Base-by-base conservation (phyloP, 2,329 filamentous ascomycete species). In the Fusarium cyanostomum region DNA sequence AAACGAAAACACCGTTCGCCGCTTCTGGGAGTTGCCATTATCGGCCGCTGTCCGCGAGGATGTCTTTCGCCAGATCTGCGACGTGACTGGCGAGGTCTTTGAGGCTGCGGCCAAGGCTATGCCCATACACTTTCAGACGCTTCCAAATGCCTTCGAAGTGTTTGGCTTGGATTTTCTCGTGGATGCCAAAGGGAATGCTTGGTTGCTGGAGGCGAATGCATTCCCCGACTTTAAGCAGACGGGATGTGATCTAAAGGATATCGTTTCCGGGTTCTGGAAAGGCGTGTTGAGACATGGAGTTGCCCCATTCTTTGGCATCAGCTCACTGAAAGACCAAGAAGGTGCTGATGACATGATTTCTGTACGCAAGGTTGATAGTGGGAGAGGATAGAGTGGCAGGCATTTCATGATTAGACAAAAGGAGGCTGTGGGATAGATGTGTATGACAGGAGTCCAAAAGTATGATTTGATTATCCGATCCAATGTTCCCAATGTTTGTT, bases 141-240 rank as follows among this genome's bases (percentile, higher is more conserved):
- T 97, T 44, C 88, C 89, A 1, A 94, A 96, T 74, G 92, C 90
- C 0, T 98, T 98, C 73, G 95, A 99, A 80, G 81, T 96, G 8
- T 99, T 91, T 74, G 95, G 95, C 0, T 77, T 98, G 37, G 95
- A 99, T 74, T 99, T 95, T 73, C 76, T 99, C 71, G 88, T 97
- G 9, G 92, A 93, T 71, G 82, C 74, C 1, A 71, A 74, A 8
- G 89, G 87, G 0, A 82, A 72, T 4, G 85, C 87, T 4, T 97
- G 89, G 87, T 75, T 99, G 71, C 80, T 99, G 54, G 95, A 99
- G 80, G 86, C 96, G 28, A 99, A 99, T 80, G 92, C 94, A 1
- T 99, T 96, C 77, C 95, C 95, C 9, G 95, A 99, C 79, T 98
- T 98, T 73, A 88, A 86, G 72, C 94, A 98, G 85, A 97, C 93